Conservation (phyloP, 139 green algal genomes). For the Asterochloris erici region DNA sequence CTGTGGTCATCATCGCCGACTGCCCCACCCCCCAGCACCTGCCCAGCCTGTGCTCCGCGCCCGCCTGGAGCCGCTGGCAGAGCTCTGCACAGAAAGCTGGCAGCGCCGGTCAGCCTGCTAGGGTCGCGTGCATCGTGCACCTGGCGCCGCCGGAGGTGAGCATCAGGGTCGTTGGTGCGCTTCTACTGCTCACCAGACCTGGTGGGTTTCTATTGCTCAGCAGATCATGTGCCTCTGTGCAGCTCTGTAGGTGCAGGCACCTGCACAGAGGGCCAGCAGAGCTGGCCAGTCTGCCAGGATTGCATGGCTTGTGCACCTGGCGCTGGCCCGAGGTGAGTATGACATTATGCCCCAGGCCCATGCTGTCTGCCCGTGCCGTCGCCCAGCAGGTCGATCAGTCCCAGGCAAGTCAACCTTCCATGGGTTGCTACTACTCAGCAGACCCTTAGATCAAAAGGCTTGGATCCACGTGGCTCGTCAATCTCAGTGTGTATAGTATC, state of each 20-base stretch:
- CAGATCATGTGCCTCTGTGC: no score
- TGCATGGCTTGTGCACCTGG: not conserved
- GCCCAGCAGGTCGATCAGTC: no score
- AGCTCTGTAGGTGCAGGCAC: no score
- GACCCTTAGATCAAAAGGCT: no score
- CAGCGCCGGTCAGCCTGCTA: not conserved
- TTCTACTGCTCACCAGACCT: no score
- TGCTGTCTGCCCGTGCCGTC: not conserved
- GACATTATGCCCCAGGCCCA: not conserved
- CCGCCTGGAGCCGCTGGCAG: slow-evolving; percentile 14
- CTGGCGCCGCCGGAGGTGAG: slow-evolving; percentile 49
- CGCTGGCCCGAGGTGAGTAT: not conserved
- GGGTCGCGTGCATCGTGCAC: slow-evolving; percentile 56
- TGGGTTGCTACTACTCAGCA: no score
- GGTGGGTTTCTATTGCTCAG: no score
- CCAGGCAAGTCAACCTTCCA: no score
- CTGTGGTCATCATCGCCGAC: slow-evolving; percentile 83
- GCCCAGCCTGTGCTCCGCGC: slow-evolving; percentile 21
- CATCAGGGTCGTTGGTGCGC: not conserved
- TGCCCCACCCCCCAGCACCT: slow-evolving; percentile 58
- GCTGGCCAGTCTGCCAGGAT: not conserved
- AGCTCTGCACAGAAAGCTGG: no score
- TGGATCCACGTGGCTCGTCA: no score
- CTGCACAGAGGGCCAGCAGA: no score
- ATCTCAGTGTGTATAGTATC: no score